Base-by-base conservation (phyloP, 2,329 filamentous ascomycete species). In the Colletotrichum sp. region DNA sequence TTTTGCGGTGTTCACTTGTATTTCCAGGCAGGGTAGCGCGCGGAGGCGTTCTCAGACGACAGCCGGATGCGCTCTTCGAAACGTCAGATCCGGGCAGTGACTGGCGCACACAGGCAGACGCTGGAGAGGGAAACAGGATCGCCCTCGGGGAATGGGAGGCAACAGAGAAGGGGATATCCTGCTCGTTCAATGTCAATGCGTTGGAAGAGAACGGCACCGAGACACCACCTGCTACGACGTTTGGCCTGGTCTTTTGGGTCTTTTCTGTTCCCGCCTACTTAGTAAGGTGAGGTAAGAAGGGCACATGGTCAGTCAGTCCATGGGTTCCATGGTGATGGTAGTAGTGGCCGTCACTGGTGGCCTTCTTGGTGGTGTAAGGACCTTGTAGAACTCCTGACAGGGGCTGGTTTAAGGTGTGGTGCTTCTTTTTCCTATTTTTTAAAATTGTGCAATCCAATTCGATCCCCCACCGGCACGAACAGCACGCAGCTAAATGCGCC, bases 181-280 rank as follows among this genome's bases (percentile, higher is more conserved):
- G 60, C 69, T 62, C 60, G 60, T 32, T 63, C 26, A 62, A 55
- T 44, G 77, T 72, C 75, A 75, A 77, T 77, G 76, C 76, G 69
- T 34, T 78, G 71, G 71, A 71, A 62, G 60, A 68, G 66, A 80
- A 77, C 75, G 75, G 73, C 77, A 80, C 81, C 80, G 82, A 87
- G 84, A 86, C 86, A 87, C 86, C 83, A 83, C 83, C 82, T 83
- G 81, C 81, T 82, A 80, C 80, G 79, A 77, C 60, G 77, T 72
- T 73, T 77, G 64, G 57, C 66, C 66, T 71, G 72, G 66, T 67
- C 63, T 69, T 57, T 49, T 26, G 26, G 10, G 39, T 16, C 49
- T 21, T 24, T 59, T 34, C 32, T 67, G 32, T 32, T 32, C 39
- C 13, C n/a, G 18, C 28, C 44, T n/a, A 16, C 32, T 70, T 30